Conservation (phyloP, 768 basidiomycete species). For the Punctularia strigosozonata region DNA sequence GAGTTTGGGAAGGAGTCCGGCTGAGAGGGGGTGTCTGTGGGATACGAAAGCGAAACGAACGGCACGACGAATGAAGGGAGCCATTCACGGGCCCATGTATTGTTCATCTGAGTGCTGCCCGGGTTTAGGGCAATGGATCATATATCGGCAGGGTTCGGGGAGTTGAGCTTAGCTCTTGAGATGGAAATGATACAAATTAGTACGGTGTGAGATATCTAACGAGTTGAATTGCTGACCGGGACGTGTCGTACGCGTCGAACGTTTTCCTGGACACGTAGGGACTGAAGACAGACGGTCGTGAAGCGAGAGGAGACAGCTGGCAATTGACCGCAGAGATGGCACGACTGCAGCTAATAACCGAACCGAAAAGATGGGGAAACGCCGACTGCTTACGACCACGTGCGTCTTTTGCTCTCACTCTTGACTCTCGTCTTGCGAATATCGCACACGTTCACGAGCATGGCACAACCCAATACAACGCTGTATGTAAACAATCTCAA, state of each 20-base stretch:
- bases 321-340: background rate
- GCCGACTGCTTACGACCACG: background rate
- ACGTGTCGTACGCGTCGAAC: no score
- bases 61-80: slow-evolving; percentile 46
- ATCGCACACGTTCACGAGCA: background rate
- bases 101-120: background rate
- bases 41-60: slow-evolving; percentile 69
- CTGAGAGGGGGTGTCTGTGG: slow-evolving; percentile 36
- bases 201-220: no score
- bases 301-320: background rate
- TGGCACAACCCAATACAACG: slow-evolving; percentile 64
- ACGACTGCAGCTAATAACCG: background rate
- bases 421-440: no score
- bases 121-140: no score
- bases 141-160: no score
- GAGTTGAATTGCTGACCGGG: no score
- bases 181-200: no score
- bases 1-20: slow-evolving; percentile 68
- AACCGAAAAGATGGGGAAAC: background rate
- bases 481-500: slow-evolving; percentile 92
- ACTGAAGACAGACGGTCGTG: no score
- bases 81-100: slow-evolving; percentile 15
- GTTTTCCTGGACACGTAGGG: no score
- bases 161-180: no score
- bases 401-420: background rate